phyloP scores from a whole-genome alignment of 106 monocot genomes.

The Dioscorea zingiberensis region DNA sequence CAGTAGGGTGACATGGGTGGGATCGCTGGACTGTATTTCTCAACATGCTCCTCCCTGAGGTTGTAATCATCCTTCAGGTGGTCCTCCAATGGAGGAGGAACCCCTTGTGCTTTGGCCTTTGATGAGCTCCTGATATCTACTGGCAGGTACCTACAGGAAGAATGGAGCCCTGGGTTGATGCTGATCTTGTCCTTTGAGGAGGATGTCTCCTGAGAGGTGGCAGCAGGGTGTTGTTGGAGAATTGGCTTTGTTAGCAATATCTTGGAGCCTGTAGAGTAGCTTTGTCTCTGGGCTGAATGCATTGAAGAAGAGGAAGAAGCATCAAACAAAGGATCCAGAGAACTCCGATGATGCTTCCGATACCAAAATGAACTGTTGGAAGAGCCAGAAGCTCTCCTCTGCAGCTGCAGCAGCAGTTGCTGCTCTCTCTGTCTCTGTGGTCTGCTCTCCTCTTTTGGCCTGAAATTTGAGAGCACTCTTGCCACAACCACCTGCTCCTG shows the following conservation, averaged over 20 bases:
- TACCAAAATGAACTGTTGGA: not conserved
- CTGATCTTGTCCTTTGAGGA: constrained; percentile 4
- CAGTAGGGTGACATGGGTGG: not conserved
- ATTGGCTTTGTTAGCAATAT: not conserved
- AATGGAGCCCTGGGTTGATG: not conserved
- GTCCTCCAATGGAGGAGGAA: constrained; percentile 5
- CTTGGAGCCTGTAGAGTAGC: not conserved
- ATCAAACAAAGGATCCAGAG: too few relatives aligned
- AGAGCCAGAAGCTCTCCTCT: constrained; percentile 5
- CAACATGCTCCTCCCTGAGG: not conserved
- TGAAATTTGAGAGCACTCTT: constrained; percentile 27
- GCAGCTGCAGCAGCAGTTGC: not conserved
- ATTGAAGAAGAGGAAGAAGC: not conserved
- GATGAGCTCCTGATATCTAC: not conserved
- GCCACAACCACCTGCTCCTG: constrained; percentile 30
- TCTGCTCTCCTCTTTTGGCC: constrained; percentile 16
- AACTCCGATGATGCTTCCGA: not conserved
- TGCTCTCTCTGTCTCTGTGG: not conserved
- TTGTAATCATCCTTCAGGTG: not conserved
- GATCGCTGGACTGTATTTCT: not conserved
- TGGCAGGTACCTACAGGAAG: not conserved
- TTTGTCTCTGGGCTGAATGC: not conserved
- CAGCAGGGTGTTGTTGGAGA: not conserved
- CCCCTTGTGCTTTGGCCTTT: not conserved
- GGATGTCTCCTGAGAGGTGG: not conserved